These are phyloP conservation scores for Colletotrichum salicis DNA, from an alignment of 2,329 filamentous ascomycete genomes.

Conservation along the genomic window DNA sequence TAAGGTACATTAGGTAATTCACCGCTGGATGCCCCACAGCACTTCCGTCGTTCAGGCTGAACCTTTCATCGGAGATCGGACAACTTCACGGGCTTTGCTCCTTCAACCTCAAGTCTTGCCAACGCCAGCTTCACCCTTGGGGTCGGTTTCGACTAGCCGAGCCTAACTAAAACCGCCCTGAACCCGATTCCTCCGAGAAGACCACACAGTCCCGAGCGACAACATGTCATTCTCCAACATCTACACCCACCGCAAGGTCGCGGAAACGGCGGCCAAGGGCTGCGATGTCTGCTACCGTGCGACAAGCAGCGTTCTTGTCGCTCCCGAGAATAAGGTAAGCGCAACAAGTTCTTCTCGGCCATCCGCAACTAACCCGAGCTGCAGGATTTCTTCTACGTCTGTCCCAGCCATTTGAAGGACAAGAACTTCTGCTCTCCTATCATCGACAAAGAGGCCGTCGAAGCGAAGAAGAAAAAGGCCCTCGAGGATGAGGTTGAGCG, in stretches of 20 bases:
- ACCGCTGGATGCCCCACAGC: neutral
- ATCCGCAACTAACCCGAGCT: neutral
- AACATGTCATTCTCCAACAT: conserved; percentile 75
- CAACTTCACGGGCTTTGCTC: neutral
- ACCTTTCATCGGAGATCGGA: neutral
- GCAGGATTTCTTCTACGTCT: conserved; percentile 91
- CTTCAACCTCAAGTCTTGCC: neutral
- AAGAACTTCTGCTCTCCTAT: conserved; percentile 81
- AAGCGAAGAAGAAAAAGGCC: conserved; percentile 73
- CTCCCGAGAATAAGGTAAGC: conserved; percentile 84
- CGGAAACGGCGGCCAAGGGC: conserved; percentile 82
- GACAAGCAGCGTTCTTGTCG: conserved; percentile 86
- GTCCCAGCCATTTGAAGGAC: conserved; percentile 84
- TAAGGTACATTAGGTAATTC: neutral
- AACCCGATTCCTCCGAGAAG: neutral
- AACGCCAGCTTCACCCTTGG: neutral
- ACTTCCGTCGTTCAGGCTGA: no score
- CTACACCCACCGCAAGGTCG: conserved; percentile 87
- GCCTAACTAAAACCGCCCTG: neutral
- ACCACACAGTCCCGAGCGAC: neutral
- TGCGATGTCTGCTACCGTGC: conserved; percentile 95
- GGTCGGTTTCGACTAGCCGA: neutral
- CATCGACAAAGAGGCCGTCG: conserved; percentile 73
- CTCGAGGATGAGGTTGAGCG: conserved; percentile 72
- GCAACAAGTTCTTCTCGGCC: neutral